phyloP scores from a whole-genome alignment of 306 rosid species.

The Argentina anserina region DNA sequence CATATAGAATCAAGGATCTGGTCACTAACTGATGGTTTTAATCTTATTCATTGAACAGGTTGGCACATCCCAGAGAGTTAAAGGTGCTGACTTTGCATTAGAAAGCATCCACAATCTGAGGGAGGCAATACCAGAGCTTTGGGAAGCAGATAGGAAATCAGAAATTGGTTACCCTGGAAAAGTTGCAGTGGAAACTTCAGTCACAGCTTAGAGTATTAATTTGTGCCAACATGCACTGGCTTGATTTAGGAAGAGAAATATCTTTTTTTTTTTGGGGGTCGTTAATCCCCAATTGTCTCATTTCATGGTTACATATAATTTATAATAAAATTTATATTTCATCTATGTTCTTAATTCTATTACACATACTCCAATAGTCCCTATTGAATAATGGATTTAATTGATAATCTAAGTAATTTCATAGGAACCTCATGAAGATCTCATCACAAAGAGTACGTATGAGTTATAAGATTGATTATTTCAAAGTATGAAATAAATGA shows the following conservation, averaged over 20 bases:
- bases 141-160: slow-evolving; percentile 69
- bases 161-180: slow-evolving; percentile 64
- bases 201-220: slow-evolving; percentile 53
- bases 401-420: too few relatives aligned
- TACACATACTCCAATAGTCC: too few relatives aligned
- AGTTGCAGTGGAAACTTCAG: slow-evolving; percentile 79
- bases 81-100: slow-evolving; percentile 91
- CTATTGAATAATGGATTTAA: background rate
- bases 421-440: too few relatives aligned
- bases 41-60: slow-evolving; percentile 37
- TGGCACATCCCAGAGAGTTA: slow-evolving; percentile 76
- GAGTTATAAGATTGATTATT: background rate
- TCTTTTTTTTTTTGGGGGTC: slow-evolving; percentile 13
- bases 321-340: slow-evolving; percentile 6
- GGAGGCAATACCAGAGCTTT: slow-evolving; percentile 83
- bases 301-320: background rate
- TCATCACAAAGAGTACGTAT: too few relatives aligned
- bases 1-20: background rate
- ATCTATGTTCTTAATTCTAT: background rate
- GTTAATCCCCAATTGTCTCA: background rate
- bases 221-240: background rate
- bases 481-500: background rate
- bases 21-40: background rate
- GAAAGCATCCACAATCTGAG: slow-evolving; percentile 94
- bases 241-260: background rate